Percentiles rank a stretch among this genome's conserved stretches.
Evolutionary conservation across 495 filamentous ascomycete species (phyloP).

Genomic region (Xanthoparmelia taractica): DNA sequence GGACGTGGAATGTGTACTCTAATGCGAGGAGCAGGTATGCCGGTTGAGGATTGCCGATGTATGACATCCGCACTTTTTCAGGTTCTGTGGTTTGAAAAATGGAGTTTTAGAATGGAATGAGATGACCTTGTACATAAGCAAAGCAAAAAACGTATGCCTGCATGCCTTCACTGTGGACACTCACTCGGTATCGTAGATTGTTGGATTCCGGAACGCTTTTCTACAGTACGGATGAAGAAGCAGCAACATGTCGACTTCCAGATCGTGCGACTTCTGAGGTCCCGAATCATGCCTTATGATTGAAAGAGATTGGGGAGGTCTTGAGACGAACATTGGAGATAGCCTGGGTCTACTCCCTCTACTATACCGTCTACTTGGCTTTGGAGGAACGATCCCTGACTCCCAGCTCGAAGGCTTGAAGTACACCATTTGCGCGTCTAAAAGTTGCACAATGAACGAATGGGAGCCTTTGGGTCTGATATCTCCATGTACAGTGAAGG

Average conservation of each 20-base stretch:
- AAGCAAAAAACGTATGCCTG: slow-evolving; percentile 2
- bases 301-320: background rate
- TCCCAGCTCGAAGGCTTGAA: background rate
- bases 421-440: background rate
- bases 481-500: slow-evolving; percentile 11
- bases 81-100: background rate
- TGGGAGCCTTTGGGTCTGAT: background rate
- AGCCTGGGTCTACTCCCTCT: background rate
- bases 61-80: background rate
- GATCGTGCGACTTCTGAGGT: too few relatives aligned
- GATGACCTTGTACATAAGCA: slow-evolving; percentile 17
- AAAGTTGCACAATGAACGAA: background rate
- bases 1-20: background rate
- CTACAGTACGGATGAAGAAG: too few relatives aligned
- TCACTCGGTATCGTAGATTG: slow-evolving; percentile 1
- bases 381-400: background rate
- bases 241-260: too few relatives aligned
- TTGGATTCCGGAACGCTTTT: too few relatives aligned
- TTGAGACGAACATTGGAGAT: too few relatives aligned
- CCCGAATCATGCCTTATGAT: too few relatives aligned
- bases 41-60: background rate
- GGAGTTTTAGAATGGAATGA: background rate
- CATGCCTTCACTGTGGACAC: background rate
- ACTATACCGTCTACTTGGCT: background rate
- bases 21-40: background rate